Evolutionary conservation across 345 rosid genomes (phyloP), one percentile per base, ranked within the genome.

Genomic region (Balakata baccata): DNA sequence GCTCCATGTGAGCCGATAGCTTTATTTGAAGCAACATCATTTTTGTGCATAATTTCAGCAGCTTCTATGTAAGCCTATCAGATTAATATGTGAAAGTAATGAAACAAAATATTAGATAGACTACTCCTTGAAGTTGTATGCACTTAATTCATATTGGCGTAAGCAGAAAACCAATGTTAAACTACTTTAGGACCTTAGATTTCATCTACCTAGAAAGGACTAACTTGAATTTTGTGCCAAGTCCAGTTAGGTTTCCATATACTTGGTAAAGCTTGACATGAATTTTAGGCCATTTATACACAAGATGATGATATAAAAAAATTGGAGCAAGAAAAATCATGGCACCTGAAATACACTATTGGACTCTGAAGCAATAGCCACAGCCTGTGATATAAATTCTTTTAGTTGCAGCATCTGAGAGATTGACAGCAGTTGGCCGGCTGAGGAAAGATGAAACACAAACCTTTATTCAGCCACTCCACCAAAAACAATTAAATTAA

Each of bases 321-420:
- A 37, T 59, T 2, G 52, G 43, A 59, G 66, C 56, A 71, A 25
- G 7, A 4, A 65, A 38, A 75, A 68, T 43, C 4, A 50, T 10
- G 11, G 20, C 76, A 92, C 96, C 92, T 85, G 86, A 69, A 92
- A 89, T 58, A 94, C 82, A 68, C 51, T 70, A 23, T 41, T 79
- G 7, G 91, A 77, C 50, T 84, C 86, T 10, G 75, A 67, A 52
- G 87, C 73, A 68, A 74, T 51, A 53, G 81, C 81, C 74, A 80
- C 79, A 56, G 88, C 92, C 39, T 80, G 84, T 23, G 76, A 58
- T 79, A 91, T 53, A 68, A 89, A 83, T 65, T 86, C 88, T 81
- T 85, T 90, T 76, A 91, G 92, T 71, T 92, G 96, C 89, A 80
- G 99, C 99, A 88, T 90, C 98, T 6, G 94, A 89, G 63, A 95